phyloP scores from a whole-genome alignment of 768 basidiomycete genomes.

The Boletus edulis region DNA sequence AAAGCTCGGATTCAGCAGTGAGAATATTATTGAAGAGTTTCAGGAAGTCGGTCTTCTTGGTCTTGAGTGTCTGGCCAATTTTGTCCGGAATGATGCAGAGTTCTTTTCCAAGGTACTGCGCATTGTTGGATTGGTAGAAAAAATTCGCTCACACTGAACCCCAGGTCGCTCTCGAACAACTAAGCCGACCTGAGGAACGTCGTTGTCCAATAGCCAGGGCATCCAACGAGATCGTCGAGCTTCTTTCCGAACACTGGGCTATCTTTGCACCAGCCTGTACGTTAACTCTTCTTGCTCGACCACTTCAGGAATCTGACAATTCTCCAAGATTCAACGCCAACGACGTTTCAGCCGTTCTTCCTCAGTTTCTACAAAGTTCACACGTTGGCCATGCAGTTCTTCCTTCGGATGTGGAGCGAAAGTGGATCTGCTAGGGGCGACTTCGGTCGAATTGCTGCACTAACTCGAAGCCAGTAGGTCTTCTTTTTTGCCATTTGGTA shows the following conservation, averaged over 20 bases:
- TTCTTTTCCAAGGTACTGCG: conserved; percentile 64
- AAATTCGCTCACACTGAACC: conserved; percentile 6
- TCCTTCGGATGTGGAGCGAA: conserved; percentile 91
- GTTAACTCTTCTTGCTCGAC: conserved; percentile 24
- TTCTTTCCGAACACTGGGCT: conserved; percentile 82
- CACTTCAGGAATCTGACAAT: not conserved
- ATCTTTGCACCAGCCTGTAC: conserved; percentile 84
- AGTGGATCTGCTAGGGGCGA: conserved; percentile 75
- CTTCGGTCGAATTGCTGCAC: conserved; percentile 72
- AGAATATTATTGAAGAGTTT: conserved; percentile 76
- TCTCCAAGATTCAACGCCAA: conserved; percentile 64
- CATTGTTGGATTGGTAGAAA: not conserved
- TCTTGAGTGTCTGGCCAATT: conserved; percentile 76
- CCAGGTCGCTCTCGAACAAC: conserved; percentile 79
- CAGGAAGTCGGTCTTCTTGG: conserved; percentile 77
- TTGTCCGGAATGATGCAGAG: conserved; percentile 68
- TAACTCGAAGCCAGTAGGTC: conserved; percentile 83
- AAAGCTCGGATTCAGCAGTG: conserved; percentile 72
- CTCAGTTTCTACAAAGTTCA: conserved; percentile 83
- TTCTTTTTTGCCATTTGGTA: not conserved
- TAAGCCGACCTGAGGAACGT: conserved; percentile 67
- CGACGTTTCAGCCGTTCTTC: conserved; percentile 84
- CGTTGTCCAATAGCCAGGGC: conserved; percentile 82
- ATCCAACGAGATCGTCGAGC: conserved; percentile 82
- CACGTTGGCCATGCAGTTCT: conserved; percentile 77